Conservation (phyloP, 2,329 filamentous ascomycete genomes). For the Ceratocystis diversiconidia region DNA sequence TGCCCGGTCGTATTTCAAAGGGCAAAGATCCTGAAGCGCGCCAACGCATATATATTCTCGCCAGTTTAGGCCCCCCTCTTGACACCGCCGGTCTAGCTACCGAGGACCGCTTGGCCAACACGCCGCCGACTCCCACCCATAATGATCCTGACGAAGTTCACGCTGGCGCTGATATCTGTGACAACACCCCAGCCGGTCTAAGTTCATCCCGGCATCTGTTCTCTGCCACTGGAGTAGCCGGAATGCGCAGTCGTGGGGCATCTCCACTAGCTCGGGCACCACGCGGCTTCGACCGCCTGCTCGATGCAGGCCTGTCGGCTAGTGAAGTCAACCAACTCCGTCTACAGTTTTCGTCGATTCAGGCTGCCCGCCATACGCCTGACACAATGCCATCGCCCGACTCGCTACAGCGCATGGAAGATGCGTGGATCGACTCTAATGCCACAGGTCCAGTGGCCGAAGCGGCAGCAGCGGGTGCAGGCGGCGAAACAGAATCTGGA, state of each 20-base stretch:
- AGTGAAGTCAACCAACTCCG: slow-evolving; percentile 74
- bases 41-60: slow-evolving; percentile 12
- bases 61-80: slow-evolving; percentile 30
- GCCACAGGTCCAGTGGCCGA: slow-evolving; percentile 27
- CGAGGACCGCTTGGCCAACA: slow-evolving; percentile 40
- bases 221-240: not conserved
- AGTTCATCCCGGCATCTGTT: not conserved
- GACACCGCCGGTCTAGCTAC: slow-evolving; percentile 51
- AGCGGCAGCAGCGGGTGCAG: slow-evolving; percentile 20
- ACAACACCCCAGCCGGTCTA: not conserved
- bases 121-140: slow-evolving; percentile 20
- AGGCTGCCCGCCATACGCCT: slow-evolving; percentile 67
- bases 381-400: slow-evolving; percentile 76
- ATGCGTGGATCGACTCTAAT: slow-evolving; percentile 75
- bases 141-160: not conserved
- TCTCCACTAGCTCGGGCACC: slow-evolving; percentile 20
- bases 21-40: slow-evolving; percentile 21
- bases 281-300: slow-evolving; percentile 76
- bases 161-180: not conserved
- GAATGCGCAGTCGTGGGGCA: slow-evolving; percentile 19
- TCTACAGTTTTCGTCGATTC: slow-evolving; percentile 76
- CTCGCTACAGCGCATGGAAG: slow-evolving; percentile 64
- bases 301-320: slow-evolving; percentile 65
- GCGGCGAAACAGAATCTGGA: slow-evolving; percentile 20
- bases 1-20: slow-evolving; percentile 22